These are phyloP conservation scores for Trichopus zeylanicus DNA, from an alignment of 116 monocot species.

Conservation along the genomic window DNA sequence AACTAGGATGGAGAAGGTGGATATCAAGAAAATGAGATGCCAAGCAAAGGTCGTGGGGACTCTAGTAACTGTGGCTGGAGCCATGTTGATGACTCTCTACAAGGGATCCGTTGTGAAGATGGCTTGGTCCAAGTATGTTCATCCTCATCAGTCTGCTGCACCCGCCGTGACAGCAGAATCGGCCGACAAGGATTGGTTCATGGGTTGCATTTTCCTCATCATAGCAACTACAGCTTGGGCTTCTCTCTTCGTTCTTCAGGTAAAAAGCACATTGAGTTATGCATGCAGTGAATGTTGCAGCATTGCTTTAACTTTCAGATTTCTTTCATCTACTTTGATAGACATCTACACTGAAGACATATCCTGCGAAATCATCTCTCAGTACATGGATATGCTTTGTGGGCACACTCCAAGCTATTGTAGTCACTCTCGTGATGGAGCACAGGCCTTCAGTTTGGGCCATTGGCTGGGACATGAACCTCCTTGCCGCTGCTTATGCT, in stretches of 20 bases:
- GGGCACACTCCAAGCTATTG: constrained; percentile 53
- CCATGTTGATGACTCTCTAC: constrained; percentile 74
- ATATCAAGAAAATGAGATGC: constrained; percentile 38
- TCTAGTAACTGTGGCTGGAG: constrained; percentile 54
- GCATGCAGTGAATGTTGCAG: neutral
- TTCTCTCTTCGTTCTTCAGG: constrained; percentile 77
- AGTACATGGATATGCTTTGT: constrained; percentile 55
- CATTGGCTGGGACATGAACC: constrained; percentile 36
- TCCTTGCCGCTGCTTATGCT: constrained; percentile 39
- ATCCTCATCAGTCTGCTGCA: constrained; percentile 1
- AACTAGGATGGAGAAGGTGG: constrained; percentile 64
- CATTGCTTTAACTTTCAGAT: neutral
- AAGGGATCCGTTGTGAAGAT: constrained; percentile 55
- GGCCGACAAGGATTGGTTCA: constrained; percentile 45
- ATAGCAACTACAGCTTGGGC: constrained; percentile 84
- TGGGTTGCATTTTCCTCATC: constrained; percentile 73
- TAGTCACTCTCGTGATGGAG: constrained; percentile 49
- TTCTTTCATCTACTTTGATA: constrained; percentile 1
- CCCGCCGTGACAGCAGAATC: constrained; percentile 15
- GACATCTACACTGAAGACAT: constrained; percentile 42
- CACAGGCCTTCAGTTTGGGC: constrained; percentile 36
- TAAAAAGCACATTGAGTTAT: neutral
- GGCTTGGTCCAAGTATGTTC: constrained; percentile 24
- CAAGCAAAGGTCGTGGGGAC: constrained; percentile 63
- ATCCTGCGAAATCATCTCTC: constrained; percentile 35